Evolutionary conservation across 345 rosid genomes (phyloP), one percentile per base, ranked within the genome.

Genomic region (Salix brachista): DNA sequence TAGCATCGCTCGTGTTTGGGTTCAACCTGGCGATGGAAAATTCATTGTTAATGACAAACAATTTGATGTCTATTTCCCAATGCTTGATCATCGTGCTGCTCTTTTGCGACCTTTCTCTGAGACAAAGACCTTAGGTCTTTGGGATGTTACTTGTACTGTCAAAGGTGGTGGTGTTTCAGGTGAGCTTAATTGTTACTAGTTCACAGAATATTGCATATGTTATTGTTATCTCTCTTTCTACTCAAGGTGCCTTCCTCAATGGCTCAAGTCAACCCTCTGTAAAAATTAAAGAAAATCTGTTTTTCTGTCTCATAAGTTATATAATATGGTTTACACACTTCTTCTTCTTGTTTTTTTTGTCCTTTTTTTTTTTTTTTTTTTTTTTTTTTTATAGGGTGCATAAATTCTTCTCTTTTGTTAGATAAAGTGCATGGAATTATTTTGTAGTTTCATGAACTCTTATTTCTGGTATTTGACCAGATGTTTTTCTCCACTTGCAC

Each of bases 141-240:
- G 99, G 99, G 94, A 96, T 80, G 78, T 93, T 11, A 81, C 80
- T 37, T 96, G 94, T 78, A 92, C 97, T 25, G 98, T 96, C 66
- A 88, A 91, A 87, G 99, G 99, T 37, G 99, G 99, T 66, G 98
- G 99, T 48, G 83, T 85, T 71, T 79, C 98, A 70, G 99, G 99
- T 96, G 78, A 85, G 85, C 60, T 58, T 62, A 30, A 16, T 41
- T 14, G 26, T 70, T 54, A 9, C 12, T 73, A 37, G 65, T 41
- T 32, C 12, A 21, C 23, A 46, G 17, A 46, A 12, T 46, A 46
- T 46, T 46, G 14, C 18, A 14, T 16, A 19, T 60, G 25, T 30
- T 42, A 23, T 13, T 14, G 8, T 5, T 18, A 1, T 9, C 23
- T 17, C 19, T 23, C 23, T 3, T 48, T 21, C 23, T n/a, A 5